Base-by-base conservation (phyloP, 108 stramenopile species). In the Schizochytrium sp. region DNA sequence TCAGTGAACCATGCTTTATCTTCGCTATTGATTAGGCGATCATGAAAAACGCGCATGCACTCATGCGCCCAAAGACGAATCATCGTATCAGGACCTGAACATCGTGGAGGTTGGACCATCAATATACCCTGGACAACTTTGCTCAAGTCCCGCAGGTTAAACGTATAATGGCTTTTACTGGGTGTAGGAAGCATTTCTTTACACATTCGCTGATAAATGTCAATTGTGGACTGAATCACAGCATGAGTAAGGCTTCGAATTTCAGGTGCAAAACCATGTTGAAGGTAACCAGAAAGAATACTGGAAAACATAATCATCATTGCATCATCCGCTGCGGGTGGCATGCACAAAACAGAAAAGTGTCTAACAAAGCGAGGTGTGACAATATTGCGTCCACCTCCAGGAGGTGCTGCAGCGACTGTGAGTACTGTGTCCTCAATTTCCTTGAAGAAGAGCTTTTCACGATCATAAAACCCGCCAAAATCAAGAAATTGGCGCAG, bases 101-200 rank as follows among this genome's bases (percentile, higher is more conserved):
- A 89, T 38, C 72, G 45, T 0, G 47, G 46, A 13, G 72, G 55
- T 44, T 83, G 58, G 59, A 91, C 87, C 94, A 94, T 94, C 50
- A 93, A 57, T 46, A 94, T 49, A 17, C 94, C 94, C 90, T 93
- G 88, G 46, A 90, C 38, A 12, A 94, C 93, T 87, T 93, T 92
- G 45, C 93, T 91, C n/a, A 94, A 42, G 61, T 94, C 94, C 8
- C 94, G 88, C 50, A 94, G 87, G 87, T 94, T 94, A 91, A 94
- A 94, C 41, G 92, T 90, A 87, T 94, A 94, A 57, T 94, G 94
- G 46, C 89, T 88, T 88, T 94, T 94, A 45, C 93, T 91, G 40
- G 94, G 94, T 40, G 94, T 94, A 3, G 94, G 94, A 40, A 91
- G 88, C 60, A 94, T 58, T 2, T 93, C 91, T 3, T 88, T 59